Percentiles rank a stretch among this genome's conserved stretches.
Evolutionary conservation across 1,284 basidiomycete species (phyloP).

Genomic region (Farysia itapuensis): DNA sequence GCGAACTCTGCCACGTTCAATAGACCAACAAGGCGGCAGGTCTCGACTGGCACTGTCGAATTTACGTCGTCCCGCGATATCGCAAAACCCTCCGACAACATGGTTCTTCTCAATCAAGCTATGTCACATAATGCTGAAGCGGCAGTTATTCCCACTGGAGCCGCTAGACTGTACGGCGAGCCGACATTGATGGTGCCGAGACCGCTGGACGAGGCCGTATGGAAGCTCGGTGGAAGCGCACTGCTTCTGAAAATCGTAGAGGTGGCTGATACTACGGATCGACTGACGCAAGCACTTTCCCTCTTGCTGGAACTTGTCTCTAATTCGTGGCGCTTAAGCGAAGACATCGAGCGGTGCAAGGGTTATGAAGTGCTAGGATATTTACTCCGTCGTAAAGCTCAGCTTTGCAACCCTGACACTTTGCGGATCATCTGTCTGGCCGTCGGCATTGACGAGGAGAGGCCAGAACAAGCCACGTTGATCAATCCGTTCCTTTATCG

Average conservation of each 20-base stretch:
- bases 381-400: constrained; percentile 72
- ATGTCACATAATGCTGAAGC: constrained; percentile 32
- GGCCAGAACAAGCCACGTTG: constrained; percentile 62
- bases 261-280: constrained; percentile 66
- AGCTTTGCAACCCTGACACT: constrained; percentile 74
- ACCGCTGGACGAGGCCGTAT: constrained; percentile 75
- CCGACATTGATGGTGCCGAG: constrained; percentile 66
- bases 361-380: constrained; percentile 78
- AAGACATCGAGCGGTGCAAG: constrained; percentile 45
- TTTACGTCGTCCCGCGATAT: constrained; percentile 3
- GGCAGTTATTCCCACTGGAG: constrained; percentile 22
- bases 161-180: constrained; percentile 42
- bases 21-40: neutral
- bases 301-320: constrained; percentile 76
- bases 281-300: constrained; percentile 72
- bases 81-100: constrained; percentile 14
- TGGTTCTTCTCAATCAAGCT: constrained; percentile 42
- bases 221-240: constrained; percentile 80
- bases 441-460: constrained; percentile 69
- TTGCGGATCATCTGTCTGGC: constrained; percentile 80
- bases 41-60: neutral
- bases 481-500: constrained; percentile 80
- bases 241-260: constrained; percentile 72
- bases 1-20: constrained; percentile 33
- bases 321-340: constrained; percentile 73